A percentile compares a stretch with the other conserved stretches of the same genome.
These are phyloP conservation scores for Sherardia arvensis DNA, from an alignment of 257 asterid species.

Conservation along the genomic window DNA sequence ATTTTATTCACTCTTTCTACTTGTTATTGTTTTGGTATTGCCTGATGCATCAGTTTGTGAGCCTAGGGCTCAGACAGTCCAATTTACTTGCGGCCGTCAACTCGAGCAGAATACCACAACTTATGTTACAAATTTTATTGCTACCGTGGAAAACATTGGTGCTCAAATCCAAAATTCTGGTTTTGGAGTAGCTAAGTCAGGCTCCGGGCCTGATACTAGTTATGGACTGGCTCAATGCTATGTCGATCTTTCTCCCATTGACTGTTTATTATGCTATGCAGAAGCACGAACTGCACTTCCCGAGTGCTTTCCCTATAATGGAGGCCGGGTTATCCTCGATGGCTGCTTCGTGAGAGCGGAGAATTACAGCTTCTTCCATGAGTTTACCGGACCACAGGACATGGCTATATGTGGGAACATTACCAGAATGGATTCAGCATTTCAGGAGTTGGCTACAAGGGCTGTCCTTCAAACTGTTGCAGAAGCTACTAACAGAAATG, in stretches of 20 bases:
- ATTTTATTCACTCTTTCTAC: neutral
- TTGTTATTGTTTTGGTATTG: conserved; percentile 22
- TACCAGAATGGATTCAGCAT: conserved; percentile 21
- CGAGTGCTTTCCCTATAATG: conserved; percentile 59
- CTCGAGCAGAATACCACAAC: conserved; percentile 38
- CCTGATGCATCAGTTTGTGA: conserved; percentile 35
- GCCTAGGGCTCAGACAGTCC: conserved; percentile 47
- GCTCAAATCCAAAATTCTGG: conserved; percentile 46
- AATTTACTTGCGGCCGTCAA: conserved; percentile 38
- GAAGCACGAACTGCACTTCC: conserved; percentile 69
- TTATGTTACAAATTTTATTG: conserved; percentile 51
- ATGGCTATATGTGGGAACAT: conserved; percentile 28
- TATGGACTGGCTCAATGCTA: conserved; percentile 71
- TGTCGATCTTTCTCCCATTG: conserved; percentile 66
- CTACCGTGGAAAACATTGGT: conserved; percentile 60
- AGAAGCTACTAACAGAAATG: conserved; percentile 21
- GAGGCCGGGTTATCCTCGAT: conserved; percentile 62
- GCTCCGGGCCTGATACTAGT: conserved; percentile 47
- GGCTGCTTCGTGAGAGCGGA: conserved; percentile 86
- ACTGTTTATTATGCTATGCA: conserved; percentile 66
- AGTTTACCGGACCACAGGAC: conserved; percentile 34
- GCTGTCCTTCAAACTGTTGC: conserved; percentile 26
- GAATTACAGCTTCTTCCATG: conserved; percentile 53
- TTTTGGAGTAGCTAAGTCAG: conserved; percentile 39
- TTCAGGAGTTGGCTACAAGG: conserved; percentile 20